A percentile compares a stretch with the other conserved stretches of the same genome.
These are phyloP conservation scores for Aspergillus tamarii DNA, from an alignment of 2,329 filamentous ascomycete species.

Conservation along the genomic window DNA sequence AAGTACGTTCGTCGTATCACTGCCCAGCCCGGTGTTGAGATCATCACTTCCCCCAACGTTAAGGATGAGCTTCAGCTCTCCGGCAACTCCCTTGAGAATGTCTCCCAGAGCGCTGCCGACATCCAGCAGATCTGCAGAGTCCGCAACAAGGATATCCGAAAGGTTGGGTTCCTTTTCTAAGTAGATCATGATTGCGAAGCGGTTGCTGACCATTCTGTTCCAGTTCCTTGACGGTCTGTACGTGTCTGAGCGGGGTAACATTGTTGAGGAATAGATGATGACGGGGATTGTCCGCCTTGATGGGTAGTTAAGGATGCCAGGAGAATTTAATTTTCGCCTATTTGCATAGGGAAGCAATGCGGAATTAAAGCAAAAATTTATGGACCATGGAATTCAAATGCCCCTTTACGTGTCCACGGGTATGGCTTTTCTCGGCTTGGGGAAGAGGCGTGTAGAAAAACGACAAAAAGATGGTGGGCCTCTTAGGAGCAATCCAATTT, in stretches of 20 bases:
- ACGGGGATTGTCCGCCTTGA: constrained; percentile 33
- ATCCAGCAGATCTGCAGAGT: constrained; percentile 99
- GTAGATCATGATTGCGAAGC: not conserved
- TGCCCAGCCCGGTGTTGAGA: constrained; percentile 88
- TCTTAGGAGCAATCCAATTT: constrained; percentile 24
- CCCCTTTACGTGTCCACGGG: constrained; percentile 27
- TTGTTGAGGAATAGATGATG: constrained; percentile 64
- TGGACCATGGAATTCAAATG: constrained; percentile 33
- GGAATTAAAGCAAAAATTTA: constrained; percentile 39
- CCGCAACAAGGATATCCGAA: constrained; percentile 99
- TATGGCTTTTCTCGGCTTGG: constrained; percentile 32
- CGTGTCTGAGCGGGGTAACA: constrained; percentile 98
- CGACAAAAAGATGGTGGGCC: constrained; percentile 15
- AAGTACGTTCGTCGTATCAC: constrained; percentile 94
- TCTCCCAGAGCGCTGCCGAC: constrained; percentile 97
- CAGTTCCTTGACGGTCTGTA: constrained; percentile 99
- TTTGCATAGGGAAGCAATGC: constrained; percentile 46
- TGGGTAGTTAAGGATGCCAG: constrained; percentile 40
- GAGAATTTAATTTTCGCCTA: constrained; percentile 44
- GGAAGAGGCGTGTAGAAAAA: constrained; percentile 34
- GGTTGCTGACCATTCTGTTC: constrained; percentile 2
- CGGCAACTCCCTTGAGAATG: constrained; percentile 95
- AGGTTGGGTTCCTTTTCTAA: constrained; percentile 59
- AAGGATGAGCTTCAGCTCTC: constrained; percentile 96
- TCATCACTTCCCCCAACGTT: constrained; percentile 84